phyloP scores from a whole-genome alignment of 352 stramenopile species.

The Globisporangium ultimum region DNA sequence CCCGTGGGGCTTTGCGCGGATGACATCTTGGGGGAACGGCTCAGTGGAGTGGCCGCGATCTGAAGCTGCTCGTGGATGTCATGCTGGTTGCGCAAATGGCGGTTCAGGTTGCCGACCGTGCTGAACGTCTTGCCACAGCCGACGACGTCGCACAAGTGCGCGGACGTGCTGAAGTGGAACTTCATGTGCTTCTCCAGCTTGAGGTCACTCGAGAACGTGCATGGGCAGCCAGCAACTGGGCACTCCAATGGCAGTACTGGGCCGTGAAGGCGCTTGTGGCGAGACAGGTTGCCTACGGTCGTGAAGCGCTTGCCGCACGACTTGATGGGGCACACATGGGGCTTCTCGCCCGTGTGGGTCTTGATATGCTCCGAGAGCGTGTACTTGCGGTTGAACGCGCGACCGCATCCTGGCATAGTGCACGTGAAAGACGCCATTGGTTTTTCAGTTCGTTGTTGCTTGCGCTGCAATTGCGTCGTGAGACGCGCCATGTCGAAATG shows the following conservation, averaged over 20 bases:
- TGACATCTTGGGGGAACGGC: not conserved
- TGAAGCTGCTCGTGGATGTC: not conserved
- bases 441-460: not conserved
- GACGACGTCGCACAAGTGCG: constrained; percentile 38
- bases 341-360: constrained; percentile 52
- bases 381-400: constrained; percentile 41
- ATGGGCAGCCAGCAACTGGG: constrained; percentile 31
- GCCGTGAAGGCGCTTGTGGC: constrained; percentile 50
- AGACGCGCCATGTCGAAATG: not conserved
- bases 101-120: constrained; percentile 52
- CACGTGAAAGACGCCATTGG: not conserved
- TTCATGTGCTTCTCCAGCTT: constrained; percentile 55
- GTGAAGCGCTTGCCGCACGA: constrained; percentile 49
- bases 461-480: not conserved
- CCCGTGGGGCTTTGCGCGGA: constrained; percentile 6
- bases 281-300: constrained; percentile 50
- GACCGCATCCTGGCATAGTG: constrained; percentile 1
- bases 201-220: constrained; percentile 36
- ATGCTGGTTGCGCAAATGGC: constrained; percentile 46
- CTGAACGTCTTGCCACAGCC: constrained; percentile 60
- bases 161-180: constrained; percentile 33
- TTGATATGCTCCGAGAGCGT: constrained; percentile 51
- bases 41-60: not conserved
- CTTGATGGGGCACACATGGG: constrained; percentile 35
- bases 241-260: constrained; percentile 36